Base-by-base conservation (phyloP, 371 early-diverging fungal species). In the Mucor velutinosus region DNA sequence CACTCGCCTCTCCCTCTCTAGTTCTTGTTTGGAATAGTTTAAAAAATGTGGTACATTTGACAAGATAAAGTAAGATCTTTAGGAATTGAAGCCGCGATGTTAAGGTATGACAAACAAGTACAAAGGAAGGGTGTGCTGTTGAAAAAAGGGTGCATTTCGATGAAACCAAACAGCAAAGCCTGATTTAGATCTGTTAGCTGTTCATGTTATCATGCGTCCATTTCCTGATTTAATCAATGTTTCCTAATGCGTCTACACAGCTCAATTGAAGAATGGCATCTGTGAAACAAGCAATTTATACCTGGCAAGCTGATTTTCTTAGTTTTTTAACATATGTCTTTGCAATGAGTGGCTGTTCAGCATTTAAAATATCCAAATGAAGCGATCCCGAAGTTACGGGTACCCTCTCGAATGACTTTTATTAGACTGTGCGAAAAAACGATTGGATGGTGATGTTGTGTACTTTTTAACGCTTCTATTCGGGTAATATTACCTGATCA, bases 251-350 rank as follows among this genome's bases (percentile, higher is more conserved):
- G 45, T 45, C 7, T 45, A 19, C 19, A 19, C 8, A 37, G 0
- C 0, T 37, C 37, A 37, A 37, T 37, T 37, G 37, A 37, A 25
- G 6, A 51, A 51, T 51, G 51, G 17, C 32, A 56, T 7, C 30
- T 56, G 56, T 56, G 56, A 32, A 15, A 56, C 56, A 56, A 32
- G 15, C 15, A 55, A 15, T 55, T 55, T 30, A 55, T 55, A 55
- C n/a, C 32, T 32, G 12, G 56, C 29, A 32, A 32, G 14, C 32
- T 10, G 25, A 2, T 51, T 51, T 25, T 23, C 3, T 25, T 25
- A 23, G 12, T 23, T 51, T 49, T 49, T 51, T 51, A 51, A 25
- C 51, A 51, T 51, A 25, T 51, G 51, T 12, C 25, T 11, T 23
- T 51, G 25, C 19, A 19, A 4, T 45, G 19, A 19, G 45, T 19